Evolutionary conservation across 2,329 filamentous ascomycete genomes (phyloP).

Genomic region (Rutstroemia sp.): DNA sequence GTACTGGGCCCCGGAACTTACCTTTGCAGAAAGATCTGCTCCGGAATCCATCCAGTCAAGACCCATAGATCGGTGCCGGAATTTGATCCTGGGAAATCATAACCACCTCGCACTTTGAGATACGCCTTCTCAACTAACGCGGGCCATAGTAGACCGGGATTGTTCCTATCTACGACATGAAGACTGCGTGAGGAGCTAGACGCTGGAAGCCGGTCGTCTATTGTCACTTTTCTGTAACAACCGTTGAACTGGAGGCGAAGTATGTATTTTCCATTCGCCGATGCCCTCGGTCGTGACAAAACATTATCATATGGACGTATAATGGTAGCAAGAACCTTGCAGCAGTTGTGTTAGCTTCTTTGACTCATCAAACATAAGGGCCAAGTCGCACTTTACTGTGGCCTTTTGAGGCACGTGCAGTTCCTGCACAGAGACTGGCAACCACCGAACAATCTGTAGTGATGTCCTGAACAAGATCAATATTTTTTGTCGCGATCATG

Average conservation of each 20-base stretch:
- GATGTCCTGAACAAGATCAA: slow-evolving; percentile 90
- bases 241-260: slow-evolving; percentile 95
- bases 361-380: not conserved
- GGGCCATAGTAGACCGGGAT: slow-evolving; percentile 80
- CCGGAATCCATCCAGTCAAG: slow-evolving; percentile 91
- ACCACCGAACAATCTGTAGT: slow-evolving; percentile 97
- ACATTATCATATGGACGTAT: slow-evolving; percentile 67
- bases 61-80: slow-evolving; percentile 93
- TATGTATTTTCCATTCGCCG: slow-evolving; percentile 80
- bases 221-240: slow-evolving; percentile 75
- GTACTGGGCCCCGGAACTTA: slow-evolving; percentile 26
- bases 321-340: slow-evolving; percentile 60
- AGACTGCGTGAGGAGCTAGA: slow-evolving; percentile 70
- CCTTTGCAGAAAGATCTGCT: slow-evolving; percentile 86
- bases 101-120: slow-evolving; percentile 87
- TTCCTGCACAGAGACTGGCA: slow-evolving; percentile 81
- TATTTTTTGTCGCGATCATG: slow-evolving; percentile 50
- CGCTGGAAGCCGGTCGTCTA: slow-evolving; percentile 80
- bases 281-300: slow-evolving; percentile 51
- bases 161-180: slow-evolving; percentile 80
- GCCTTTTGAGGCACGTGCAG: slow-evolving; percentile 61
- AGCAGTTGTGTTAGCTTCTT: slow-evolving; percentile 4
- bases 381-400: slow-evolving; percentile 52
- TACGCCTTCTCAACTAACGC: slow-evolving; percentile 94
- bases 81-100: slow-evolving; percentile 96